A percentile compares a stretch with the other conserved stretches of the same genome.
phyloP scores from a whole-genome alignment of 306 rosid genomes.

The Styphnolobium japonicum region DNA sequence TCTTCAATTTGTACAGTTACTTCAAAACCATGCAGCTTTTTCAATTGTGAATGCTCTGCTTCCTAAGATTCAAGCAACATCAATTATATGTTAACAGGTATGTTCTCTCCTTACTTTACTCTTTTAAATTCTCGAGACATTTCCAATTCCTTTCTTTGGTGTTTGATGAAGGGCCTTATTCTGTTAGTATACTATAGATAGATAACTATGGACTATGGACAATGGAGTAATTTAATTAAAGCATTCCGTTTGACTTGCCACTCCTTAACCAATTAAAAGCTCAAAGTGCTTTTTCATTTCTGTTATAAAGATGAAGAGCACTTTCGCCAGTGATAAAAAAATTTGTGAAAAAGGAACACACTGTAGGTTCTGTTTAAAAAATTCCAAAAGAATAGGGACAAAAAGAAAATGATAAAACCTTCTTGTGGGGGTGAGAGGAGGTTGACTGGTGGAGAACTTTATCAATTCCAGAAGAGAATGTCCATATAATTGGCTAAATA shows the following conservation, averaged over 20 bases:
- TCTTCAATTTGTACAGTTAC: constrained; percentile 28
- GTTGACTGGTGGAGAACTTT: constrained; percentile 27
- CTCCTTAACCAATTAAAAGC: constrained; percentile 31
- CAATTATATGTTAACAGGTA: constrained; percentile 29
- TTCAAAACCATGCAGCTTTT: constrained; percentile 27
- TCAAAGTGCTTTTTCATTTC: constrained; percentile 26
- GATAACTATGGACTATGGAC: neutral
- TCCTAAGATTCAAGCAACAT: constrained; percentile 19
- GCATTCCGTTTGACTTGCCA: constrained; percentile 33
- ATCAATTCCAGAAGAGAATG: constrained; percentile 32
- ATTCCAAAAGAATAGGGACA: constrained; percentile 65
- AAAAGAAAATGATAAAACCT: constrained; percentile 46
- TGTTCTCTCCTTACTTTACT: constrained; percentile 24
- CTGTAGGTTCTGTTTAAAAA: constrained; percentile 36
- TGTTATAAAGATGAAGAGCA: constrained; percentile 40
- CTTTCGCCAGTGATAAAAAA: constrained; percentile 35
- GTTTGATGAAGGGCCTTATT: constrained; percentile 18
- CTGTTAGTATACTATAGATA: neutral
- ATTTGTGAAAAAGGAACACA: constrained; percentile 28
- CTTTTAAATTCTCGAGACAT: constrained; percentile 12
- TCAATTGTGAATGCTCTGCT: constrained; percentile 19
- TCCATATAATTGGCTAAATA: constrained; percentile 28
- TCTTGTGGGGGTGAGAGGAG: constrained; percentile 8
- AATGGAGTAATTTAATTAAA: constrained; percentile 20
- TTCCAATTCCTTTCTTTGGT: neutral